Evolutionary conservation across 805 yeast genomes (phyloP), one percentile per base, ranked within the genome.

Genomic region (Barnettozyma sp.): DNA sequence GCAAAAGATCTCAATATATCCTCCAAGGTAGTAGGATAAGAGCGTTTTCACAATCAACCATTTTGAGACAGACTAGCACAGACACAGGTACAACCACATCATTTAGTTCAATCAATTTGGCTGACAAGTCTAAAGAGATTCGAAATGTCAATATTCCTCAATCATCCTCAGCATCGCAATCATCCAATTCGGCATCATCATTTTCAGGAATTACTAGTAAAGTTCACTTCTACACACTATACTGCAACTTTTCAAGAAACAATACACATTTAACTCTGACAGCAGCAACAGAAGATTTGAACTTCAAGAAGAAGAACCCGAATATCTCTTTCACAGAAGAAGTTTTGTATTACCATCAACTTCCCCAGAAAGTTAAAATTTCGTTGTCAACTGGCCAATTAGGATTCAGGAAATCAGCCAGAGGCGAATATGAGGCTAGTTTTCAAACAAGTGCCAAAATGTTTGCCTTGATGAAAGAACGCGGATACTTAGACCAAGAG

Each of bases 361-460:
- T 88, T 33, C 92, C 87, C 18, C 90, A 88, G 59, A 80, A 76
- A 44, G 78, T 81, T 20, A 70, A 73, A 44, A 55, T 80, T 30
- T 73, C 80, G 16, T 63, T 84, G 34, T 73, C 85, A 7, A 81
- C 95, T 0, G 98, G 98, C 34, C 76, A 73, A 54, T 66, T 86
- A 34, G 98, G 97, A 4, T 90, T 87, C 67, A 73, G 86, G 52
- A 86, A 87, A 52, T 75, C 92, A 13, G 86, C 86, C 38, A 77
- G 96, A 60, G 85, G 94, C 33, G 95, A 86, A 58, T 85, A 84
- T 53, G 98, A 90, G 61, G 96, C 95, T 2, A 82, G 82, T 11
- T 88, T 81, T 66, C 96, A 87, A 58, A 80, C 90, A 8, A 66
- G 87, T 12, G 66, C 87, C 4, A 73, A 73, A 44, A 68, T 84